Percentiles rank a stretch among this genome's conserved stretches.
These are phyloP conservation scores for Endotrypanum monterogeii DNA, from an alignment of 208 protist species.

Conservation along the genomic window DNA sequence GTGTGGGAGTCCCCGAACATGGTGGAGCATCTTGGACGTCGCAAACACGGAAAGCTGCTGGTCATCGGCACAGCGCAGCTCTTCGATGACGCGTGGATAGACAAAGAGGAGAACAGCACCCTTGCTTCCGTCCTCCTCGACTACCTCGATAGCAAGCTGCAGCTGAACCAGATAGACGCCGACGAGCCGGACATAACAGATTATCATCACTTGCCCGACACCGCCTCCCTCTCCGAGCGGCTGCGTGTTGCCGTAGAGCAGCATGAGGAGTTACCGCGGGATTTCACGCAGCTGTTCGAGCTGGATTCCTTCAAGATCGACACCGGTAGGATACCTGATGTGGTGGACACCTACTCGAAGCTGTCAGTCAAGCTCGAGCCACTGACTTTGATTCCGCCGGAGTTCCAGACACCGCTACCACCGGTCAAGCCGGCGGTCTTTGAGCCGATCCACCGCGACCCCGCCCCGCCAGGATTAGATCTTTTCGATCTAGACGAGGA, in stretches of 20 bases:
- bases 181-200: slow-evolving; percentile 95
- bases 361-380: slow-evolving; percentile 94
- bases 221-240: slow-evolving; percentile 90
- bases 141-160: slow-evolving; percentile 85
- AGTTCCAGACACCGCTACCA: slow-evolving; percentile 95
- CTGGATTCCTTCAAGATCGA: slow-evolving; percentile 94
- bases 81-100: slow-evolving; percentile 94
- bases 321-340: slow-evolving; percentile 93
- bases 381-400: slow-evolving; percentile 94
- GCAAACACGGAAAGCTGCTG: slow-evolving; percentile 89
- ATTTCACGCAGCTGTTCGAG: slow-evolving; percentile 95
- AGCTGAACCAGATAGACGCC: slow-evolving; percentile 94
- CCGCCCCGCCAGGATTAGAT: slow-evolving; percentile 91
- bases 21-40: slow-evolving; percentile 73
- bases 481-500: slow-evolving; percentile 97
- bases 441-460: slow-evolving; percentile 93
- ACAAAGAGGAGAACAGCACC: slow-evolving; percentile 94
- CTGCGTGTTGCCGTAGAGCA: slow-evolving; percentile 95
- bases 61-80: slow-evolving; percentile 89
- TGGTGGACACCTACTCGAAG: slow-evolving; percentile 90
- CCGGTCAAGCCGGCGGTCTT: slow-evolving; percentile 95
- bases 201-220: slow-evolving; percentile 95
- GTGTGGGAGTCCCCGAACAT: slow-evolving; percentile 74
- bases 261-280: slow-evolving; percentile 93
- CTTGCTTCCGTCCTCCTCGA: slow-evolving; percentile 87